Conservation (phyloP, 2,329 filamentous ascomycete genomes). For the Tolypocladium sp. region DNA sequence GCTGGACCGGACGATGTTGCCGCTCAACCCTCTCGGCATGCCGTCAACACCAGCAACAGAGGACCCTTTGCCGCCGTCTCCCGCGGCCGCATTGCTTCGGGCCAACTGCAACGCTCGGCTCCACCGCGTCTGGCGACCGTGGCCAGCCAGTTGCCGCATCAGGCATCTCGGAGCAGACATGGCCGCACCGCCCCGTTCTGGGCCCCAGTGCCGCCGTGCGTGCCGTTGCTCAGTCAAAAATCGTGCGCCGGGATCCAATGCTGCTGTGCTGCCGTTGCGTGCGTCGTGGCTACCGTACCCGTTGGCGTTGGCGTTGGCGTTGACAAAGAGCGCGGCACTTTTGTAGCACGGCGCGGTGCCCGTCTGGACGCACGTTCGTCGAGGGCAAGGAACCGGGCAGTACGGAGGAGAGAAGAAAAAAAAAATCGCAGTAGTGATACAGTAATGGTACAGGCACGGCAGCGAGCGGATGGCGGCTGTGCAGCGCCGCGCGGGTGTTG, state of each 20-base stretch:
- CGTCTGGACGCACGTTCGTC: not conserved
- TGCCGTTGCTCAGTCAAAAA: too few relatives aligned
- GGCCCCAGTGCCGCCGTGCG: not conserved
- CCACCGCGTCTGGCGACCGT: slow-evolving; percentile 3
- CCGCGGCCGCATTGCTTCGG: slow-evolving; percentile 5
- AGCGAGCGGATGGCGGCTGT: not conserved
- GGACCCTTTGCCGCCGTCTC: not conserved
- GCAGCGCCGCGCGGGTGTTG: not conserved
- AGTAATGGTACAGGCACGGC: not conserved
- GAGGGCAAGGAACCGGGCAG: not conserved
- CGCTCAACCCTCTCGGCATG: not conserved
- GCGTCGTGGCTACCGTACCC: not conserved
- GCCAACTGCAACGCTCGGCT: slow-evolving; percentile 2
- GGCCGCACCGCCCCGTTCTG: not conserved
- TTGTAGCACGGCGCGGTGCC: not conserved
- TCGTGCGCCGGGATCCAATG: too few relatives aligned
- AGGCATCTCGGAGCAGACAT: slow-evolving; percentile 7
- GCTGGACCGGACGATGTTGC: not conserved
- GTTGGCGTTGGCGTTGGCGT: not conserved
- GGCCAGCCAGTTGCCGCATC: slow-evolving; percentile 9
- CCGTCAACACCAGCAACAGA: not conserved
- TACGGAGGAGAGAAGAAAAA: not conserved
- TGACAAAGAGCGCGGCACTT: not conserved
- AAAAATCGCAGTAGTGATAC: not conserved
- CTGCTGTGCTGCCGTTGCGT: not conserved